These are phyloP conservation scores for Prosopis cineraria DNA, from an alignment of 306 rosid genomes.

Conservation along the genomic window DNA sequence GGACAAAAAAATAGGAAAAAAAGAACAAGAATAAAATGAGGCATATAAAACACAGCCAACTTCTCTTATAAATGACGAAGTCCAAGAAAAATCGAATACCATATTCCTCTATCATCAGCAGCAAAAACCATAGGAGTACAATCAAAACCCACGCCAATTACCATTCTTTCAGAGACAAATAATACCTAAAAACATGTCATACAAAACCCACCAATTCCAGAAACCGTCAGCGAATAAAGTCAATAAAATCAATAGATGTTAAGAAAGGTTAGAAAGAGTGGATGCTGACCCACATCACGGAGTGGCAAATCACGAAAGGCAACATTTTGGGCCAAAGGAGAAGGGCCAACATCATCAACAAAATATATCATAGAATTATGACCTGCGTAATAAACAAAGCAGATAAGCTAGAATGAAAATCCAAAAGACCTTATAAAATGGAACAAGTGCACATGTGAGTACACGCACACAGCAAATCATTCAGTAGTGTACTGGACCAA, in stretches of 20 bases:
- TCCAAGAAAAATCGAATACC: slow-evolving; percentile 55
- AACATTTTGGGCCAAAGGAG: slow-evolving; percentile 96
- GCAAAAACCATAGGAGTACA: slow-evolving; percentile 96
- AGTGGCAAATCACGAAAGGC: slow-evolving; percentile 95
- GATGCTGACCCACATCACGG: slow-evolving; percentile 99
- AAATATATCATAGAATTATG: slow-evolving; percentile 97
- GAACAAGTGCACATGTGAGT: not conserved
- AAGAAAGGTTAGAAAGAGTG: slow-evolving; percentile 56
- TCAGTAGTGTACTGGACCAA: not conserved
- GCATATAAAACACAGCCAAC: slow-evolving; percentile 15
- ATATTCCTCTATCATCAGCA: slow-evolving; percentile 91
- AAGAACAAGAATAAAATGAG: slow-evolving; percentile 7
- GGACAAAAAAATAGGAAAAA: slow-evolving; percentile 25
- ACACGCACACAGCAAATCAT: not conserved
- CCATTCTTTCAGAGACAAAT: slow-evolving; percentile 86
- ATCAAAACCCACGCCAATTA: slow-evolving; percentile 90
- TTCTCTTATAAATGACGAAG: slow-evolving; percentile 28
- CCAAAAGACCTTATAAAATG: not conserved
- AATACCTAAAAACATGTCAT: slow-evolving; percentile 69
- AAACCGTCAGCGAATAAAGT: slow-evolving; percentile 46
- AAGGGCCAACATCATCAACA: slow-evolving; percentile 97
- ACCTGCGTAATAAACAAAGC: slow-evolving; percentile 58
- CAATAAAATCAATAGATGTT: slow-evolving; percentile 32
- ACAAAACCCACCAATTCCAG: slow-evolving; percentile 43
- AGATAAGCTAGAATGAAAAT: slow-evolving; percentile 19